Percentiles rank a stretch among this genome's conserved stretches.
phyloP scores from a whole-genome alignment of 352 stramenopile genomes.

The Detonula confervacea region DNA sequence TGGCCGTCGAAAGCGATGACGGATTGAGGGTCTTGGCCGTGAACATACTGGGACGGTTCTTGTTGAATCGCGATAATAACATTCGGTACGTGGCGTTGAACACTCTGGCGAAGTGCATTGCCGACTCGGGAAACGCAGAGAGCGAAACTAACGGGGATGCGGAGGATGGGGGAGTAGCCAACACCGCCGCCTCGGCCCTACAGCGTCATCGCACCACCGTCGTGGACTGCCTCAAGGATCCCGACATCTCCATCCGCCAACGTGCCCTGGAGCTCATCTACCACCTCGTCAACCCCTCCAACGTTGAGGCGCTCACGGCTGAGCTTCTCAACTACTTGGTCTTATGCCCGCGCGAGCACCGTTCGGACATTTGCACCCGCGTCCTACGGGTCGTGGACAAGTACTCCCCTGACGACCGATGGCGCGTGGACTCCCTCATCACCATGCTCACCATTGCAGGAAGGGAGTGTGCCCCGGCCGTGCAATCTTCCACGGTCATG shows the following conservation, averaged over 20 bases:
- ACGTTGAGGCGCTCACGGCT: conserved; percentile 94
- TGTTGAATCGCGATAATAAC: conserved; percentile 99
- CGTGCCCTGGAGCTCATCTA: conserved; percentile 98
- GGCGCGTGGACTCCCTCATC: conserved; percentile 94
- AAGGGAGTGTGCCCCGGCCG: conserved; percentile 90
- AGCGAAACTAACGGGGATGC: not conserved
- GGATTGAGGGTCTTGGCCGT: conserved; percentile 96
- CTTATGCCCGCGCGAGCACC: conserved; percentile 94
- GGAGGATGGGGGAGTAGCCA: conserved; percentile 32
- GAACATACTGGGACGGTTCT: conserved; percentile 99
- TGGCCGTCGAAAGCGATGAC: conserved; percentile 97
- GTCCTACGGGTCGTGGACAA: conserved; percentile 90
- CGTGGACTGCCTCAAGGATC: conserved; percentile 91
- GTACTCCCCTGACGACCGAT: conserved; percentile 85
- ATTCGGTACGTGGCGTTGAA: conserved; percentile 99
- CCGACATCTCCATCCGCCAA: conserved; percentile 98
- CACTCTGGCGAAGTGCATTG: conserved; percentile 87
- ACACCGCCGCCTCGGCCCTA: conserved; percentile 89
- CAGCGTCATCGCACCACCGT: conserved; percentile 97
- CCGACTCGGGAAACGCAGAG: conserved; percentile 47
- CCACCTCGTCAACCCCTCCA: too few relatives aligned
- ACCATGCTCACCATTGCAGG: conserved; percentile 98
- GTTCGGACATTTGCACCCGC: conserved; percentile 92
- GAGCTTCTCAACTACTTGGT: conserved; percentile 99
- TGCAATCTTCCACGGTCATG: conserved; percentile 94